Percentiles rank a stretch among this genome's conserved stretches.
Evolutionary conservation across 768 basidiomycete genomes (phyloP).

Genomic region (Erythrobasidium yunnanense): DNA sequence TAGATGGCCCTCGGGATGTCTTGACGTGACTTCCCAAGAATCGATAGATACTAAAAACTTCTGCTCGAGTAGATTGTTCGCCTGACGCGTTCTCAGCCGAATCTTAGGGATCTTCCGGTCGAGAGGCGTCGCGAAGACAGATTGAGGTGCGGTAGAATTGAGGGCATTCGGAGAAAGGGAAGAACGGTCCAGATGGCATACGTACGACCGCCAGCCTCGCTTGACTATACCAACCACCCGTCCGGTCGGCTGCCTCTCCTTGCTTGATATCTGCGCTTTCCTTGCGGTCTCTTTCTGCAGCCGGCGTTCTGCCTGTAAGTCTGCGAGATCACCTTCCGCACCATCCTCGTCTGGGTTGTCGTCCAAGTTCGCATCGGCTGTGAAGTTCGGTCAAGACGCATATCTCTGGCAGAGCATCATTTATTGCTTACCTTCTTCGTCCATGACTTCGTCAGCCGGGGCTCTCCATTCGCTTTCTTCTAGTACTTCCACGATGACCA

Average conservation of each 20-base stretch:
- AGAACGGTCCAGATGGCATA: conserved; percentile 85
- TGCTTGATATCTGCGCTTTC: conserved; percentile 40
- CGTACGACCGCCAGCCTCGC: conserved; percentile 92
- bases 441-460: conserved; percentile 80
- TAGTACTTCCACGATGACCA: conserved; percentile 82
- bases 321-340: conserved; percentile 49
- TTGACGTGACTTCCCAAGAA: conserved; percentile 71
- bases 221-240: conserved; percentile 83
- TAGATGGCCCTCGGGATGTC: conserved; percentile 95
- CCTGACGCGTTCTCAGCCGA: conserved; percentile 86
- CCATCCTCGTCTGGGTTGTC: conserved; percentile 70
- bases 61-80: conserved; percentile 71
- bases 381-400: background rate
- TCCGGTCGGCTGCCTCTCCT: conserved; percentile 80
- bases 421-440: conserved; percentile 62
- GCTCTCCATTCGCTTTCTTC: conserved; percentile 82
- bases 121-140: conserved; percentile 87
- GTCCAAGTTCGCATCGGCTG: conserved; percentile 63
- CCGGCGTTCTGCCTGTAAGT: conserved; percentile 45
- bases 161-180: conserved; percentile 68
- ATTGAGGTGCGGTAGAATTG: conserved; percentile 63
- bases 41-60: conserved; percentile 96
- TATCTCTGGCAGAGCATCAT: no score
- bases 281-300: conserved; percentile 36
- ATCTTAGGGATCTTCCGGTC: conserved; percentile 86